Conservation (phyloP, 352 stramenopile species). For the Aphanomyces euteiches region DNA sequence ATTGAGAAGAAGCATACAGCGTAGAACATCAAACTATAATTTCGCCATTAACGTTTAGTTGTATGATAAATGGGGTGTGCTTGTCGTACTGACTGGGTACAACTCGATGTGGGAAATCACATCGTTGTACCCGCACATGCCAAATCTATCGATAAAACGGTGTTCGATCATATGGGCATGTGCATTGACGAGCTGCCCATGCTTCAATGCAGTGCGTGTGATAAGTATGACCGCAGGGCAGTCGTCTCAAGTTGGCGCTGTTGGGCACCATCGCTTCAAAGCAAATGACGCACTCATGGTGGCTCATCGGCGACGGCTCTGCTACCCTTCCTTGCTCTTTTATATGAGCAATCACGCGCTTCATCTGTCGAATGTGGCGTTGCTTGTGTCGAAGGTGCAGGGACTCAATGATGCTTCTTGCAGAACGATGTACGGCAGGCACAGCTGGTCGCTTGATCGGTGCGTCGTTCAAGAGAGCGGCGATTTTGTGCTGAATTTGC, state of each 20-base stretch:
- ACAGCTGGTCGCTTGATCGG: neutral
- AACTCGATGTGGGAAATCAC: conserved; percentile 30
- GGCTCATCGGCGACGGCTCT: neutral
- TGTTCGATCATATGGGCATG: conserved; percentile 39
- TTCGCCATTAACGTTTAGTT: conserved; percentile 37
- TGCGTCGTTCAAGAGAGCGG: conserved; percentile 9
- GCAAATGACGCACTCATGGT: conserved; percentile 35
- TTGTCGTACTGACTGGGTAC: no score
- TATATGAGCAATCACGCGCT: neutral
- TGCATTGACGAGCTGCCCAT: conserved; percentile 35
- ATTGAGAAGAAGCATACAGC: no score
- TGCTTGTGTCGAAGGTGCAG: conserved; percentile 3
- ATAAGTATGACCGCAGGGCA: conserved; percentile 40
- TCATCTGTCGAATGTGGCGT: conserved; percentile 4
- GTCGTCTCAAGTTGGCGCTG: conserved; percentile 10
- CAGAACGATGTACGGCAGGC: neutral
- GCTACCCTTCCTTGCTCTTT: neutral
- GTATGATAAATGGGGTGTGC: conserved; percentile 28
- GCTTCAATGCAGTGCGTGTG: conserved; percentile 36
- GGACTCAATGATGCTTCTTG: neutral
- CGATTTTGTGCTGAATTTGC: conserved; percentile 10
- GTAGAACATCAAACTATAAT: conserved; percentile 44
- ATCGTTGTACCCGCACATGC: conserved; percentile 1
- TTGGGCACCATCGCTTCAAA: conserved; percentile 31
- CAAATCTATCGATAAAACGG: conserved; percentile 21